These are phyloP conservation scores for Teunomyces aglyptinius DNA, from an alignment of 805 yeast species.

Conservation along the genomic window DNA sequence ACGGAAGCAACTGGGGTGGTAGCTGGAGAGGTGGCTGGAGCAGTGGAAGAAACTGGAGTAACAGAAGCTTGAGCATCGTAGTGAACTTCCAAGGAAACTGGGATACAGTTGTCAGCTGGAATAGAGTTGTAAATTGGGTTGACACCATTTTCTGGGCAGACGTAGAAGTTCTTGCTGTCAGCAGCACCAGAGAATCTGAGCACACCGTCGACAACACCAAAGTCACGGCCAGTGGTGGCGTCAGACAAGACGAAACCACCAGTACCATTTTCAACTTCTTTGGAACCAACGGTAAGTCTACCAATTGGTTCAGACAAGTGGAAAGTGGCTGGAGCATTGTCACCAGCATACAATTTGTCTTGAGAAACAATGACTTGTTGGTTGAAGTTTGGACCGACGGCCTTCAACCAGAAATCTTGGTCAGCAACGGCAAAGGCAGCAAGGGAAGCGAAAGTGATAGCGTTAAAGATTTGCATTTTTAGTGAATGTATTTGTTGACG, in stretches of 20 bases:
- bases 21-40: constrained; percentile 5
- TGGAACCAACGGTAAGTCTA: constrained; percentile 12
- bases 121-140: constrained; percentile 12
- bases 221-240: constrained; percentile 22
- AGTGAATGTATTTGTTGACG: not conserved
- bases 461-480: constrained; percentile 12
- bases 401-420: constrained; percentile 27
- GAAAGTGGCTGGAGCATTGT: constrained; percentile 19
- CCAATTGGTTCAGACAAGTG: constrained; percentile 32
- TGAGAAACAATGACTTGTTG: constrained; percentile 16
- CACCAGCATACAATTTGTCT: constrained; percentile 3
- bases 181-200: constrained; percentile 22
- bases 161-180: constrained; percentile 20
- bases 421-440: constrained; percentile 30
- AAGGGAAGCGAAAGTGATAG: constrained; percentile 20
- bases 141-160: constrained; percentile 20
- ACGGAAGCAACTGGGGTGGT: constrained; percentile 7
- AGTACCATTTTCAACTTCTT: constrained; percentile 1
- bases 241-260: constrained; percentile 16
- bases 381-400: constrained; percentile 23
- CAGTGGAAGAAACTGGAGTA: constrained; percentile 18
- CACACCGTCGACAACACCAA: constrained; percentile 23
- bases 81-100: constrained; percentile 18
- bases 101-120: constrained; percentile 17
- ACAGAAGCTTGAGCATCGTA: constrained; percentile 17